Evolutionary conservation across 129 eudicot species (phyloP), one percentile per base, ranked within the genome.

Genomic region (Artemisia tridentata): DNA sequence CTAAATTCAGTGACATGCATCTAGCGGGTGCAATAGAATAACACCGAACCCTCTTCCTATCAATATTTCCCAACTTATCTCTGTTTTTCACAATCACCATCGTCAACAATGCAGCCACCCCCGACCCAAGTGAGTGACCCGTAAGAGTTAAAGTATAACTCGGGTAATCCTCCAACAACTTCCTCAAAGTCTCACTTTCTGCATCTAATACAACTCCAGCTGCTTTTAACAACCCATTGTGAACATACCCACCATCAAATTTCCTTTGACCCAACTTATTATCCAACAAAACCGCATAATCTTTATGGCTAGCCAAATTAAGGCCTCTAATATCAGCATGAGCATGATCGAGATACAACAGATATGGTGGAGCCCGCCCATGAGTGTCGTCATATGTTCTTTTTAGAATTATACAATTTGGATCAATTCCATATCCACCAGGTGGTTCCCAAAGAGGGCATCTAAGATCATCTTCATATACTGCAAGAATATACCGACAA

Each of bases 161-260:
- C 23, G 91, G 84, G 68, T 85, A 74, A 65, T 82, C 88, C 60
- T 83, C 89, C 31, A 85, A 56, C 31, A 87, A 54, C 76, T 85
- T 63, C 27, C 18, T 63, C 51, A 63, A 55, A 56, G 65, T 53
- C 12, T 81, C 68, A 63, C 51, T 63, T 48, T 87, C 95, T 3
- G 80, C 65, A 49, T 90, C 83, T 52, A 90, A 75, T 18, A 87
- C 83, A 71, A 80, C 75, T 16, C 80, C 86, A 63, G 95, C 95
- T 4, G 95, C 95, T 72, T 84, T 85, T 47, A 90, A 61, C 43
- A 90, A 73, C 55, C 97, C 97, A 47, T 90, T 85, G 63, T 90
- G 97, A 18, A 90, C 95, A 85, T 90, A 90, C 15, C 97, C 97
- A 7, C 91, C 97, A 81, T 90, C 95, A 73, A 90, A 90, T 54